Evolutionary conservation across 2,329 filamentous ascomycete genomes (phyloP).

Genomic region (Septoria petroselini): DNA sequence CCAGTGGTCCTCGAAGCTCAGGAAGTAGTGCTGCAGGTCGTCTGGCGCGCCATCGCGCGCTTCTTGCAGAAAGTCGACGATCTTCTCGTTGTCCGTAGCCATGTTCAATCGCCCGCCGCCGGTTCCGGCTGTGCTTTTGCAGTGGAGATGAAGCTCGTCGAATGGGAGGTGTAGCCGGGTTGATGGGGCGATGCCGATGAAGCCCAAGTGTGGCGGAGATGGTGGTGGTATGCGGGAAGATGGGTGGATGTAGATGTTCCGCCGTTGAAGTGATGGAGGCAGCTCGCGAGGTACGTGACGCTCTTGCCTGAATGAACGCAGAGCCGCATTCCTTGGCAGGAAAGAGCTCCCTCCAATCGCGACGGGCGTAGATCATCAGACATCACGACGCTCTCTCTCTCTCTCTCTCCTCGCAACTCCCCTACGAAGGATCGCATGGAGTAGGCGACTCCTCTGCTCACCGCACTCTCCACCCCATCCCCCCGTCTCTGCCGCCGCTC

Average conservation of each 20-base stretch:
- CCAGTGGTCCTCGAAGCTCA: constrained; percentile 95
- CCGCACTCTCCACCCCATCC: background rate
- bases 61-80: constrained; percentile 86
- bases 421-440: constrained; percentile 14
- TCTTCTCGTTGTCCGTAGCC: constrained; percentile 77
- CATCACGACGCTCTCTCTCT: background rate
- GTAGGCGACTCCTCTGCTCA: constrained; percentile 15
- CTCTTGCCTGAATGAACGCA: background rate
- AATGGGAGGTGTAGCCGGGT: background rate
- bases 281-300: no score
- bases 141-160: background rate
- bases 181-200: background rate
- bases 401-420: constrained; percentile 1
- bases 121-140: background rate
- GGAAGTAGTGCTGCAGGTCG: constrained; percentile 80
- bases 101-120: constrained; percentile 9
- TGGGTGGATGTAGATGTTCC: background rate
- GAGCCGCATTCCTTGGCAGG: constrained; percentile 14
- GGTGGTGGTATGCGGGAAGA: background rate
- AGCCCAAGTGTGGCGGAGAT: background rate
- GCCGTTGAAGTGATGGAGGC: constrained; percentile 6
- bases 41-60: constrained; percentile 85
- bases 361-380: constrained; percentile 1
- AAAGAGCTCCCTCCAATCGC: constrained; percentile 9
- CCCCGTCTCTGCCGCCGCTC: background rate